A percentile compares a stretch with the other conserved stretches of the same genome.
These are phyloP conservation scores for Aspergillus cavernicola DNA, from an alignment of 495 filamentous ascomycete genomes.

Conservation along the genomic window DNA sequence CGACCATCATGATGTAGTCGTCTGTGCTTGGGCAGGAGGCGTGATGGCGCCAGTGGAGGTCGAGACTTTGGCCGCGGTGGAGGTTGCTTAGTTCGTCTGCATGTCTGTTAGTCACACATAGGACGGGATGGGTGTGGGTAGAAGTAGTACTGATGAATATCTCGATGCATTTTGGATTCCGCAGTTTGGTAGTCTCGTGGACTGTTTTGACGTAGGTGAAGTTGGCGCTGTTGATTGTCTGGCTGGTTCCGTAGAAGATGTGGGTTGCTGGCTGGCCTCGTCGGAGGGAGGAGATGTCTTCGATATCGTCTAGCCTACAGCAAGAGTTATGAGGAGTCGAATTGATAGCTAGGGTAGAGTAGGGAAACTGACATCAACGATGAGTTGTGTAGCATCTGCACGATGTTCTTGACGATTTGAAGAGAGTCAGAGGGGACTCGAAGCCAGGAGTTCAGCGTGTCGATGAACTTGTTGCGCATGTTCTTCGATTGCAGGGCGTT, in stretches of 20 bases:
- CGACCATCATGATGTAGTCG: slow-evolving; percentile 6
- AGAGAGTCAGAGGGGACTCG: neutral
- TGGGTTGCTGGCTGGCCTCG: slow-evolving; percentile 2
- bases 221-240: slow-evolving; percentile 9
- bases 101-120: too few species aligned
- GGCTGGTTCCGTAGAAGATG: neutral
- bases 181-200: neutral
- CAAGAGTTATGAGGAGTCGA: neutral
- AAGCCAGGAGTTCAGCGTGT: slow-evolving; percentile 1
- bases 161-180: neutral
- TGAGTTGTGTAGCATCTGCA: slow-evolving; percentile 1
- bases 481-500: slow-evolving; percentile 3
- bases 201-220: neutral
- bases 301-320: slow-evolving; percentile 5
- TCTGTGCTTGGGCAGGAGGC: neutral
- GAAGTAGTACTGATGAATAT: neutral
- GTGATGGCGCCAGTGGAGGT: slow-evolving; percentile 35
- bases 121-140: too few species aligned
- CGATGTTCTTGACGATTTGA: neutral
- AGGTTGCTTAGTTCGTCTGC: slow-evolving; percentile 20
- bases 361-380: slow-evolving; percentile 1
- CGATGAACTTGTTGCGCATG: neutral
- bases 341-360: neutral
- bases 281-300: slow-evolving; percentile 1
- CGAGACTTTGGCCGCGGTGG: slow-evolving; percentile 47